A percentile compares a stretch with the other conserved stretches of the same genome.
Evolutionary conservation across 371 early-diverging fungal species (phyloP).

Genomic region (Thermomucor indicae-seudaticae): DNA sequence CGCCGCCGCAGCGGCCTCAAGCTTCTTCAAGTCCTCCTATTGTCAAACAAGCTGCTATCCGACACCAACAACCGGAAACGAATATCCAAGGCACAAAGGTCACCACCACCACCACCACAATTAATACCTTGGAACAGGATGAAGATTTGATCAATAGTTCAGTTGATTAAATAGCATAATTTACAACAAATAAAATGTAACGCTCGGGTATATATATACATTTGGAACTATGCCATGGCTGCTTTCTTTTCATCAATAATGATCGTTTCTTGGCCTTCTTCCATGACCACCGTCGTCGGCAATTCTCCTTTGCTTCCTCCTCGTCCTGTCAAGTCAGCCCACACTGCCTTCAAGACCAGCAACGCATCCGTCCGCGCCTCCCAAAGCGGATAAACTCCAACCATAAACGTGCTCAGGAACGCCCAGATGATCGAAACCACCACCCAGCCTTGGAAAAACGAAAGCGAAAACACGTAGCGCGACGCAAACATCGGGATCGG

Average conservation of each 20-base stretch:
- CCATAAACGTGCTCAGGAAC: conserved; percentile 47
- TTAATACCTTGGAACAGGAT: too few species aligned
- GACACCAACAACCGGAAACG: too few species aligned
- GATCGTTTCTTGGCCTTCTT: conserved; percentile 1
- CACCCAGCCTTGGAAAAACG: conserved; percentile 70
- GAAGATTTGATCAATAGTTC: too few species aligned
- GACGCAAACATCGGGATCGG: conserved; percentile 67
- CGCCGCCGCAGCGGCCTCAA: not conserved
- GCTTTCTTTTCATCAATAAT: conserved; percentile 16
- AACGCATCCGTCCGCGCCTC: conserved; percentile 48
- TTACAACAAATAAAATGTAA: too few species aligned
- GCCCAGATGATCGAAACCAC: conserved; percentile 61
- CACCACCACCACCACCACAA: too few species aligned
- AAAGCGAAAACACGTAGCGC: conserved; percentile 55
- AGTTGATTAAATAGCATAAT: too few species aligned
- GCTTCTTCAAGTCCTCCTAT: conserved; percentile 14
- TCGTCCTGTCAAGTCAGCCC: conserved; percentile 33
- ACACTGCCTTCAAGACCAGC: conserved; percentile 35
- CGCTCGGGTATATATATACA: too few species aligned
- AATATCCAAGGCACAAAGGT: too few species aligned
- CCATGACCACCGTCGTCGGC: not conserved
- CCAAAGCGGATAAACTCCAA: conserved; percentile 56
- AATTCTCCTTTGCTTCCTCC: conserved; percentile 1
- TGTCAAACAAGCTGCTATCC: conserved; percentile 9
- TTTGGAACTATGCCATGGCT: too few species aligned